Conservation (phyloP, 164 flowering plant species). For the Berberis thunbergii region DNA sequence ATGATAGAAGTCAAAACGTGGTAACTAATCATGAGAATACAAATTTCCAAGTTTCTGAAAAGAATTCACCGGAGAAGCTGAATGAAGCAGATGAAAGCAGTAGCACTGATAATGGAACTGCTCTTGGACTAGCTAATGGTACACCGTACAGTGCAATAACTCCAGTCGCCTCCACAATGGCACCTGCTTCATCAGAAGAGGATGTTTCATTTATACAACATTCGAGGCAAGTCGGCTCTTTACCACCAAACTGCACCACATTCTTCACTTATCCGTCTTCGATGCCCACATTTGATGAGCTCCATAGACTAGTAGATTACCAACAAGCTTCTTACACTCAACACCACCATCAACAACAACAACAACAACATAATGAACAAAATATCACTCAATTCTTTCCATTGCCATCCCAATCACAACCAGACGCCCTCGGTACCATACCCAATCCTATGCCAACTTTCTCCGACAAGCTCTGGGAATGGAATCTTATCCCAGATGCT, state of each 20-base stretch:
- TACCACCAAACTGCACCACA: slow-evolving; percentile 10
- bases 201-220: not conserved
- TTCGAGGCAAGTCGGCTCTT: slow-evolving; percentile 9
- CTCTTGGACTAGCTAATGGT: slow-evolving; percentile 34
- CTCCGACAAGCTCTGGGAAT: slow-evolving; percentile 57
- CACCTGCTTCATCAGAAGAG: slow-evolving; percentile 2
- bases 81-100: slow-evolving; percentile 33
- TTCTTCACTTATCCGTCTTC: slow-evolving; percentile 18
- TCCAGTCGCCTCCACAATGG: slow-evolving; percentile 8
- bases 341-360: slow-evolving; percentile 20
- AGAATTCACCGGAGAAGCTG: slow-evolving; percentile 15
- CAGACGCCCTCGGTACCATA: slow-evolving; percentile 15
- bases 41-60: slow-evolving; percentile 16
- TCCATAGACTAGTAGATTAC: slow-evolving; percentile 42
- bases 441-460: slow-evolving; percentile 20
- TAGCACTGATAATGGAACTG: slow-evolving; percentile 27
- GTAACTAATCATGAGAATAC: slow-evolving; percentile 1
- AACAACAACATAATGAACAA: slow-evolving; percentile 10
- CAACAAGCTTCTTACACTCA: slow-evolving; percentile 25
- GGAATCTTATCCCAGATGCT: slow-evolving; percentile 45
- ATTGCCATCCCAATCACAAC: slow-evolving; percentile 6
- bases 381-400: slow-evolving; percentile 9
- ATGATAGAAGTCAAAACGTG: slow-evolving; percentile 7
- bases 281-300: slow-evolving; percentile 27
- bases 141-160: slow-evolving; percentile 4